Conservation (phyloP, 2,329 filamentous ascomycete species). For the Fusarium sp. region DNA sequence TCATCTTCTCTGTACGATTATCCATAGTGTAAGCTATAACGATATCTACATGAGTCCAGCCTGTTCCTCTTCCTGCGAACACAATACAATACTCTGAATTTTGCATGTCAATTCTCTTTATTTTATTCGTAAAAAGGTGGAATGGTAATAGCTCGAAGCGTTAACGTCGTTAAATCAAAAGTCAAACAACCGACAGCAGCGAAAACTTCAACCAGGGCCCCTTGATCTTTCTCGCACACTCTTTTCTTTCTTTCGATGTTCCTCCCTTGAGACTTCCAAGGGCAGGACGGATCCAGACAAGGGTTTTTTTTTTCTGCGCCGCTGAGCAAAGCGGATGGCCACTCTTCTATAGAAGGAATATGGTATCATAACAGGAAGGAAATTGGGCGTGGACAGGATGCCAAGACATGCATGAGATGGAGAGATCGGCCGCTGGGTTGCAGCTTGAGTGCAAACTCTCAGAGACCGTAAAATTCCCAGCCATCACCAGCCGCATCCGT, state of each 20-base stretch:
- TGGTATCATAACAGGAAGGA: slow-evolving; percentile 47
- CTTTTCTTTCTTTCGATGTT: not conserved
- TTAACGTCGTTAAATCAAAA: not conserved
- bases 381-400: slow-evolving; percentile 35
- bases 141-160: slow-evolving; percentile 1
- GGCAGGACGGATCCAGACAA: slow-evolving; percentile 16
- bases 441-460: slow-evolving; percentile 17
- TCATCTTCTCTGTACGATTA: slow-evolving; percentile 2
- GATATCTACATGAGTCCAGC: slow-evolving; percentile 21
- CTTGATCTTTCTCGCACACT: slow-evolving; percentile 9
- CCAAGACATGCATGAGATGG: not conserved
- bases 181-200: slow-evolving; percentile 1
- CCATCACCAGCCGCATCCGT: slow-evolving; percentile 57
- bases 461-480: slow-evolving; percentile 74
- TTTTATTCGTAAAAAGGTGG: slow-evolving; percentile 30
- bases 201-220: slow-evolving; percentile 16
- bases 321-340: slow-evolving; percentile 18
- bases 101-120: slow-evolving; percentile 26
- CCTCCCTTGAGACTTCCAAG: slow-evolving; percentile 11
- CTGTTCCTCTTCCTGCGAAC: not conserved
- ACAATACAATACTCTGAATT: slow-evolving; percentile 17
- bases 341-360: slow-evolving; percentile 44
- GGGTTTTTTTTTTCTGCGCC: slow-evolving; percentile 17
- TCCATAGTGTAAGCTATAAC: slow-evolving; percentile 18
- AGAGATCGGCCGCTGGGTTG: not conserved